Percentiles rank a stretch among this genome's conserved stretches.
phyloP scores from a whole-genome alignment of 2,329 filamentous ascomycete genomes.

The Clonostachys chloroleuca region DNA sequence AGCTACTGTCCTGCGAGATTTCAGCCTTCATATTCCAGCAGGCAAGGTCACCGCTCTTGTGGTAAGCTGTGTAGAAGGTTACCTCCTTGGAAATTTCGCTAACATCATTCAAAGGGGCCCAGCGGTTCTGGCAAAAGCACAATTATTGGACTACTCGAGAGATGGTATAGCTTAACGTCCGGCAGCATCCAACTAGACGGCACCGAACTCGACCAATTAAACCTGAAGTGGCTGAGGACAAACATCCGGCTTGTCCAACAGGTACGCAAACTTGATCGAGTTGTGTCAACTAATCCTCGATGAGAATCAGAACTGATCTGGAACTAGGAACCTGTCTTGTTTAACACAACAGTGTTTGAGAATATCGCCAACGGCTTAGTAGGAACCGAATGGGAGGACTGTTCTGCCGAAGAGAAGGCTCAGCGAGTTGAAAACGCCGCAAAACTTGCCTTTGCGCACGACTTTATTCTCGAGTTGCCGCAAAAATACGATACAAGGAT shows the following conservation, averaged over 20 bases:
- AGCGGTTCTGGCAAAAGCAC: neutral
- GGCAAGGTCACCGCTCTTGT: conserved; percentile 64
- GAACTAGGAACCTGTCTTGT: conserved; percentile 33
- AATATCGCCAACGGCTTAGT: conserved; percentile 49
- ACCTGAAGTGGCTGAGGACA: conserved; percentile 31
- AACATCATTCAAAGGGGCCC: neutral
- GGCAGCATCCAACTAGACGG: neutral
- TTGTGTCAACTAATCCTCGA: no score
- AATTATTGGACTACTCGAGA: neutral
- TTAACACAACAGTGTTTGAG: conserved; percentile 42
- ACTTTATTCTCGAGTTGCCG: conserved; percentile 43
- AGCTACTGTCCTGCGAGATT: conserved; percentile 49
- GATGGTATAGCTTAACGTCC: neutral
- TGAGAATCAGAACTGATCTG: no score
- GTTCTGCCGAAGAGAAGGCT: conserved; percentile 32
- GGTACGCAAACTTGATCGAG: conserved; percentile 1
- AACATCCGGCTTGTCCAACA: conserved; percentile 34
- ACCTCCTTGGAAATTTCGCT: neutral
- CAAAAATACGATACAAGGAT: conserved; percentile 48
- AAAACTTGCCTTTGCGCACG: conserved; percentile 41
- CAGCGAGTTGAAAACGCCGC: conserved; percentile 38
- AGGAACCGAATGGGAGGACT: conserved; percentile 30
- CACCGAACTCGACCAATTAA: conserved; percentile 30
- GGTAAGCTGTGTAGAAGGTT: conserved; percentile 23
- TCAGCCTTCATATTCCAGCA: conserved; percentile 46